Base-by-base conservation (phyloP, 768 basidiomycete genomes). In the Phanerodontia chrysosporium region DNA sequence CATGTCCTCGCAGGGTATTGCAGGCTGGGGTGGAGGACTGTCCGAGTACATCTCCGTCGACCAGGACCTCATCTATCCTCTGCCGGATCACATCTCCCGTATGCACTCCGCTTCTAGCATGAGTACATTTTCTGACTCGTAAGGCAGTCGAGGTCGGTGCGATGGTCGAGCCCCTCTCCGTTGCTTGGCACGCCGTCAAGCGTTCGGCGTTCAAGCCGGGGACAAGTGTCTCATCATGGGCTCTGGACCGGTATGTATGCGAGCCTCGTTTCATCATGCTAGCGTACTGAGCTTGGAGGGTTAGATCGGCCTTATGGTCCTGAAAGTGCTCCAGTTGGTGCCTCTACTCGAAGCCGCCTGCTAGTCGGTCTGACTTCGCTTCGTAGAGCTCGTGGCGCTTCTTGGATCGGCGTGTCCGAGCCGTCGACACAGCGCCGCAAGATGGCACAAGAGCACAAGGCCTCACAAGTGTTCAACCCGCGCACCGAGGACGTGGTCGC, bases 171-270 rank as follows among this genome's bases (percentile, higher is more conserved):
- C 80, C 80, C 0, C 70, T 82, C 6, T 72, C 78, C 1, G 78
- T 81, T 1, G 78, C 76, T 0, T 78, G 75, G 66, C 75, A 80
- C 49, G 76, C 77, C 1, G 75, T 78, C 18, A 76, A 79, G 61
- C 67, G 70, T 32, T 74, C 76, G 1, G 71, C 72, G 0, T 76
- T 77, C 62, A 69, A 69, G 56, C 58, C 61, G 78, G 79, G 0
- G 64, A 76, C 49, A 74, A 66, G 14, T 78, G 69, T 14, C 72
- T 82, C 28, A 67, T 82, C 3, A 58, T 75, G 13, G 80, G 80
- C 21, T 74, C 74, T 25, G 81, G 81, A 3, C 80, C 80, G 7
- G 75, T 80, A 64, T 16, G 75, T 72, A 1, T 32, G 30, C 2
- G 18, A 12, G 6, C 18, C 0, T 22, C 53, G 27, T 57, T 45